A percentile compares a stretch with the other conserved stretches of the same genome.
Evolutionary conservation across 352 stramenopile species (phyloP).

Genomic region (Paralagenidium karlingii): DNA sequence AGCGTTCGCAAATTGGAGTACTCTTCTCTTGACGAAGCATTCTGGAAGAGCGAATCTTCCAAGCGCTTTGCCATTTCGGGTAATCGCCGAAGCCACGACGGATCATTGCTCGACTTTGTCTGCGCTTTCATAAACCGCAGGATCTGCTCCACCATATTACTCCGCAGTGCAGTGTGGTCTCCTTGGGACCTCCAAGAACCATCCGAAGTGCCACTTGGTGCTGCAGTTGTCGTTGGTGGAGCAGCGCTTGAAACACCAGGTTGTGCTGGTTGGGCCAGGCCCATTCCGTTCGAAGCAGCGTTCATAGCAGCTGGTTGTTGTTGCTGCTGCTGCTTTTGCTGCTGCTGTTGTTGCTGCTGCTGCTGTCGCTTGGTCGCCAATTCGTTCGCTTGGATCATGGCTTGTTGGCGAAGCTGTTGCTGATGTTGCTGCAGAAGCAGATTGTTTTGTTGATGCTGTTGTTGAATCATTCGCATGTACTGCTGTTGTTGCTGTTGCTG

Average conservation of each 20-base stretch:
- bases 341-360: constrained; percentile 18
- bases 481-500: constrained; percentile 75
- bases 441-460: constrained; percentile 17
- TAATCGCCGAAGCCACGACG: constrained; percentile 95
- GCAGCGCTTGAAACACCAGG: constrained; percentile 1
- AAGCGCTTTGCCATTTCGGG: constrained; percentile 96
- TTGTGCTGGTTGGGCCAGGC: constrained; percentile 8
- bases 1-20: constrained; percentile 94
- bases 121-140: constrained; percentile 93
- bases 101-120: constrained; percentile 89
- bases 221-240: background rate
- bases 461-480: constrained; percentile 59
- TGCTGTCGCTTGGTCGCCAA: constrained; percentile 5
- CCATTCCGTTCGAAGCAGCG: too few relatives aligned
- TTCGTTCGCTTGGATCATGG: background rate
- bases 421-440: constrained; percentile 16
- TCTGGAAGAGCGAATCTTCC: constrained; percentile 94
- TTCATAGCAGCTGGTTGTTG: constrained; percentile 2
- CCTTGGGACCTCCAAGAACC: constrained; percentile 54
- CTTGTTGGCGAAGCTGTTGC: constrained; percentile 12
- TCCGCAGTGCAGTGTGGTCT: constrained; percentile 57
- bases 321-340: constrained; percentile 14
- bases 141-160: constrained; percentile 85
- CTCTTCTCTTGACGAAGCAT: constrained; percentile 79
- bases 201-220: constrained; percentile 9